Conservation (phyloP, 345 rosid genomes). For the Linum trigynum region DNA sequence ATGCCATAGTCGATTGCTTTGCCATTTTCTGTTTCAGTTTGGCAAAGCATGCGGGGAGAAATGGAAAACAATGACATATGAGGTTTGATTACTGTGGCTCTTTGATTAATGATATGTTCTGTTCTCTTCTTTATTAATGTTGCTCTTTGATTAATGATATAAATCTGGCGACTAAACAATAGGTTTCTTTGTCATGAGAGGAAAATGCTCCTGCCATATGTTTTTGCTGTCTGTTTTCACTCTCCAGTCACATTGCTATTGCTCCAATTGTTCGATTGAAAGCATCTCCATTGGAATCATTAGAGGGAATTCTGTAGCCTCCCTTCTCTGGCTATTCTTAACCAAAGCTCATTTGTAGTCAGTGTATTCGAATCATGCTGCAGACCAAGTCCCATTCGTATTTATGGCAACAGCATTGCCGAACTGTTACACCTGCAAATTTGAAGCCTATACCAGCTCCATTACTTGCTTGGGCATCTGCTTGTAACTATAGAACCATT, state of each 20-base stretch:
- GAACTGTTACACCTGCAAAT: not conserved
- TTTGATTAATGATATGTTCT: not conserved
- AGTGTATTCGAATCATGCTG: not conserved
- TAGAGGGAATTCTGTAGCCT: too few relatives aligned
- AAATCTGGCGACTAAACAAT: too few relatives aligned
- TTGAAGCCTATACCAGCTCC: conserved; percentile 8
- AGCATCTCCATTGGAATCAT: too few relatives aligned
- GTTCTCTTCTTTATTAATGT: not conserved
- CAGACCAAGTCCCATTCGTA: not conserved
- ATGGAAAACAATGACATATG: conserved; percentile 83
- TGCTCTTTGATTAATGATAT: not conserved
- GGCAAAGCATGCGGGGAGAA: conserved; percentile 96
- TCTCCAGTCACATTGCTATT: not conserved
- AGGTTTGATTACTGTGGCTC: conserved; percentile 29
- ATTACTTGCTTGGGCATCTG: not conserved
- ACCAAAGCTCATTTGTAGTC: too few relatives aligned
- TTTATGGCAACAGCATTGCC: not conserved
- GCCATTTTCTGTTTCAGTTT: conserved; percentile 34
- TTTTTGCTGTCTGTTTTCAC: too few relatives aligned
- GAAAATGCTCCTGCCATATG: too few relatives aligned
- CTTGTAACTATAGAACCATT: not conserved
- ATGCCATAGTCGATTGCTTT: not conserved
- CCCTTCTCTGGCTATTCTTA: too few relatives aligned
- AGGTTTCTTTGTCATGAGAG: too few relatives aligned
- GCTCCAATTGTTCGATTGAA: not conserved